phyloP scores from a whole-genome alignment of 345 rosid species.

The Populus simonii region DNA sequence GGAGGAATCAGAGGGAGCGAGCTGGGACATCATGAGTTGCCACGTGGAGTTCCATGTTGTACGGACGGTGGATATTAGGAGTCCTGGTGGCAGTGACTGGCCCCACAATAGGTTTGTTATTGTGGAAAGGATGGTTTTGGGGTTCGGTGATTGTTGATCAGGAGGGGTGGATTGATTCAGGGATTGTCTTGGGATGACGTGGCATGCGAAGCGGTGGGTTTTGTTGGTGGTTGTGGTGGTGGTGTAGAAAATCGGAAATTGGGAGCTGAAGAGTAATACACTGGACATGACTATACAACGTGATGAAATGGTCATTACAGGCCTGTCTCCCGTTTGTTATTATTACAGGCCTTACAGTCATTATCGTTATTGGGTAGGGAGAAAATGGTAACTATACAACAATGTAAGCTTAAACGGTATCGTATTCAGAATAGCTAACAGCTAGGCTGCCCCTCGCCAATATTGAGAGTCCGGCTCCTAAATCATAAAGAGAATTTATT shows the following conservation, averaged over 20 bases:
- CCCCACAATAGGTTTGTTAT: slow-evolving; percentile 78
- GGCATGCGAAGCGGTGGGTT: slow-evolving; percentile 11
- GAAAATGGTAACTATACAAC: too few relatives aligned
- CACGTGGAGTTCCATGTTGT: slow-evolving; percentile 69
- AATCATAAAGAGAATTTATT: too few relatives aligned
- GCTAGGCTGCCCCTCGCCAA: too few relatives aligned
- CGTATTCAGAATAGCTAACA: too few relatives aligned
- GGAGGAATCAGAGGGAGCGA: slow-evolving; percentile 81
- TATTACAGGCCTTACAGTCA: too few relatives aligned
- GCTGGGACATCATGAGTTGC: slow-evolving; percentile 89
- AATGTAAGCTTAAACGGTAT: too few relatives aligned
- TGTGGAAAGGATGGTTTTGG: slow-evolving; percentile 36
- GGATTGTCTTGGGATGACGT: slow-evolving; percentile 42
- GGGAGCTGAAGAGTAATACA: slow-evolving; percentile 24
- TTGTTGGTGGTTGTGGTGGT: neutral
- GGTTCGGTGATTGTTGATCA: slow-evolving; percentile 2
- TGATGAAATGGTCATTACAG: too few relatives aligned
- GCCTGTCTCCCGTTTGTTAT: neutral
- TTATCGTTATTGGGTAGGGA: too few relatives aligned
- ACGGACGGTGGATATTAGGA: slow-evolving; percentile 76
- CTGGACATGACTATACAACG: slow-evolving; percentile 16
- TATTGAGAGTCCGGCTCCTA: too few relatives aligned
- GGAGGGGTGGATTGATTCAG: slow-evolving; percentile 8
- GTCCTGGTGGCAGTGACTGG: slow-evolving; percentile 83
- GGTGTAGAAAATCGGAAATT: slow-evolving; percentile 1